Evolutionary conservation across 1,139 yeast genomes (phyloP).

Genomic region (Barnettozyma hawaiiensis): DNA sequence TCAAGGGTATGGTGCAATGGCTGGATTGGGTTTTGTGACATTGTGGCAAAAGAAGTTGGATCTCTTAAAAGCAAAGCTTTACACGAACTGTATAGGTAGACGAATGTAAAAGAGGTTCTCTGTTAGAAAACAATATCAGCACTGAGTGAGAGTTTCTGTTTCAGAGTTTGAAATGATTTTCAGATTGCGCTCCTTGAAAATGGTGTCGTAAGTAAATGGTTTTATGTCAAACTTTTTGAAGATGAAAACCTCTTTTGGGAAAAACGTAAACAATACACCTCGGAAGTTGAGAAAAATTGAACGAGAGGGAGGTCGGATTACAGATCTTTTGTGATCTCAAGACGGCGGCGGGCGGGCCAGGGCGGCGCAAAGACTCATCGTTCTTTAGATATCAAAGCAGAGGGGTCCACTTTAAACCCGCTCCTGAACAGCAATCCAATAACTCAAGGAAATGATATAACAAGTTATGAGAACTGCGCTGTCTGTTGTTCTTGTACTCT

Average conservation of each 20-base stretch:
- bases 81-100: not conserved
- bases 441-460: not conserved
- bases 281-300: not conserved
- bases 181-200: not conserved
- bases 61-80: not conserved
- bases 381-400: not conserved
- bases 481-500: not conserved
- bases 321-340: not conserved
- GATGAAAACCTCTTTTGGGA: slow-evolving; percentile 8
- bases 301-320: not conserved
- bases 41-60: slow-evolving; percentile 2
- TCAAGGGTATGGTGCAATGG: slow-evolving; percentile 27
- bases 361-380: too few relatives aligned
- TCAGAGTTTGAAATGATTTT: not conserved
- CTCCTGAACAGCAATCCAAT: too few relatives aligned
- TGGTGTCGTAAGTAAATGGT: not conserved
- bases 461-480: slow-evolving; percentile 1
- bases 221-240: slow-evolving; percentile 1
- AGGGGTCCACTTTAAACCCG: not conserved
- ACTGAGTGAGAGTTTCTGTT: not conserved
- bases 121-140: not conserved
- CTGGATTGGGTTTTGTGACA: slow-evolving; percentile 23
- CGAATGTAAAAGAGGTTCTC: not conserved
- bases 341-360: too few relatives aligned
- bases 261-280: slow-evolving; percentile 11